Percentiles rank a stretch among this genome's conserved stretches.
phyloP scores from a whole-genome alignment of 495 filamentous ascomycete species.

The Niebla homalea region DNA sequence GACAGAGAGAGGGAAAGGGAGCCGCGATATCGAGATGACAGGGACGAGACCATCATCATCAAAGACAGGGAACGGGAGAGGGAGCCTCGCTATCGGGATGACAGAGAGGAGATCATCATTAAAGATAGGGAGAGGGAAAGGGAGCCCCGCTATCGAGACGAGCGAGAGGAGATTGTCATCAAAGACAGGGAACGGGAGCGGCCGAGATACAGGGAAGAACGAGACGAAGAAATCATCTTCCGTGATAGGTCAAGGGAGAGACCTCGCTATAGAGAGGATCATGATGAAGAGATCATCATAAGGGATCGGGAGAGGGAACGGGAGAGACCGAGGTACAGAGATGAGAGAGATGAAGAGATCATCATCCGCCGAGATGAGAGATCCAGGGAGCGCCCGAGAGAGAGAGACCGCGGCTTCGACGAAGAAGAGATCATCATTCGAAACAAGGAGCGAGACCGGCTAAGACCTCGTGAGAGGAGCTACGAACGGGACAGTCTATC shows the following conservation, averaged over 20 bases:
- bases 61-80: background rate
- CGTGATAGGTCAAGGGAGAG: constrained; percentile 8
- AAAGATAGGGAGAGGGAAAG: background rate
- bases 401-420: constrained; percentile 12
- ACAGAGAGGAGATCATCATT: constrained; percentile 8
- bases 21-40: background rate
- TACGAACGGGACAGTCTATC: constrained; percentile 14
- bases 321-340: constrained; percentile 14
- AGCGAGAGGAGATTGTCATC: constrained; percentile 1
- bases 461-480: constrained; percentile 2
- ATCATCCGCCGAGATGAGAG: constrained; percentile 18
- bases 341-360: constrained; percentile 18
- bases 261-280: constrained; percentile 8
- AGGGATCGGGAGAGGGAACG: constrained; percentile 8
- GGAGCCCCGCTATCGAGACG: constrained; percentile 1
- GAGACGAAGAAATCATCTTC: constrained; percentile 2
- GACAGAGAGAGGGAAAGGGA: background rate
- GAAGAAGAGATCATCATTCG: constrained; percentile 20
- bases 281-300: constrained; percentile 6
- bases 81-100: background rate
- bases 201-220: constrained; percentile 8
- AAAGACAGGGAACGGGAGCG: constrained; percentile 5
- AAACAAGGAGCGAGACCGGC: constrained; percentile 10
- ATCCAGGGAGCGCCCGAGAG: constrained; percentile 12
- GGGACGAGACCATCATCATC: constrained; percentile 7